Evolutionary conservation across 2,329 filamentous ascomycete species (phyloP).

Genomic region (Fusarium sp.): DNA sequence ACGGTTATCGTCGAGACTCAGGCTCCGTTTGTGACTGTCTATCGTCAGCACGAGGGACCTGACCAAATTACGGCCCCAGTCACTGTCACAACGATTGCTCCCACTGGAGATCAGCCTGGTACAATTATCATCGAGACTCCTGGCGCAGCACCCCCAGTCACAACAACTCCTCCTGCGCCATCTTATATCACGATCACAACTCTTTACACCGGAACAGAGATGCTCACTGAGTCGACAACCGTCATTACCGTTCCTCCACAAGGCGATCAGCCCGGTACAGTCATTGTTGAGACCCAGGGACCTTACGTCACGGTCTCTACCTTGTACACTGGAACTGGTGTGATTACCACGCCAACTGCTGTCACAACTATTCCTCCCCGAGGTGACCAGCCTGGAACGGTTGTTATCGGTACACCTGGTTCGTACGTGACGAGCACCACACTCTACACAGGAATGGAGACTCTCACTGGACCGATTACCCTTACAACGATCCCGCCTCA

Average conservation of each 20-base stretch:
- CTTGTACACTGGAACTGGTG: slow-evolving; percentile 23
- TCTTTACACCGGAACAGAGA: slow-evolving; percentile 22
- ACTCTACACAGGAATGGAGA: slow-evolving; percentile 17
- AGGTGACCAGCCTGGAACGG: slow-evolving; percentile 27
- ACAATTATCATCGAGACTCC: slow-evolving; percentile 26
- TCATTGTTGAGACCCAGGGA: slow-evolving; percentile 17
- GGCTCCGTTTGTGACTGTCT: slow-evolving; percentile 3
- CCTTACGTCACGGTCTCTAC: slow-evolving; percentile 12
- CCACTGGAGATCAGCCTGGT: slow-evolving; percentile 9
- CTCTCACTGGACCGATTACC: slow-evolving; percentile 16
- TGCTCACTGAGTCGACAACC: slow-evolving; percentile 23
- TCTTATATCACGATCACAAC: slow-evolving; percentile 31
- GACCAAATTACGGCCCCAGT: slow-evolving; percentile 3
- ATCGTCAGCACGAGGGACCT: neutral
- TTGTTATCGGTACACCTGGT: slow-evolving; percentile 16
- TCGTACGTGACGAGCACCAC: slow-evolving; percentile 23
- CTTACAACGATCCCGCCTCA: slow-evolving; percentile 23
- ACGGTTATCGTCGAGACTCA: slow-evolving; percentile 28
- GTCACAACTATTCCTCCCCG: slow-evolving; percentile 25
- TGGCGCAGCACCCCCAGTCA: neutral
- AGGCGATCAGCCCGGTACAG: slow-evolving; percentile 28
- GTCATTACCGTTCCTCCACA: slow-evolving; percentile 26
- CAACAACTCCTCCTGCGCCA: neutral
- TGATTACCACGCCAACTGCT: slow-evolving; percentile 16
- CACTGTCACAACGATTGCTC: slow-evolving; percentile 13